Percentiles rank a stretch among this genome's conserved stretches.
Evolutionary conservation across 257 asterid species (phyloP).

Genomic region (Solanum rostratum): DNA sequence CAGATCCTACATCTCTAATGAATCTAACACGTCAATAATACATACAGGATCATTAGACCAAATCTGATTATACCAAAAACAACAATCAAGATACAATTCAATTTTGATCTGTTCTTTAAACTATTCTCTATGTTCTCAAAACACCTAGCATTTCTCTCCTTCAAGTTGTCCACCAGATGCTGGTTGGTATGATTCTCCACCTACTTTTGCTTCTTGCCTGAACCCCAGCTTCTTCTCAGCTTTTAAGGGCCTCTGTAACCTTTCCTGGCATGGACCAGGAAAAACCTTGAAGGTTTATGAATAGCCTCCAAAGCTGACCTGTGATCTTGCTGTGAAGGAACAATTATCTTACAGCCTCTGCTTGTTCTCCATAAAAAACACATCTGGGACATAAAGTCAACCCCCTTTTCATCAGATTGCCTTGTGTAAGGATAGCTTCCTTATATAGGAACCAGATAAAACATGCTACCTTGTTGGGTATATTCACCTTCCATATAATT

Average conservation of each 20-base stretch:
- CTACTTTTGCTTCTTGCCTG: neutral
- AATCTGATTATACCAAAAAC: neutral
- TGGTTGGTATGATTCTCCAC: neutral
- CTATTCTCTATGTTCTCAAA: neutral
- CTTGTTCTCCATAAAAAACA: neutral
- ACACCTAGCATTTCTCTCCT: neutral
- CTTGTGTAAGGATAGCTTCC: neutral
- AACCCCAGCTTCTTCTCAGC: neutral
- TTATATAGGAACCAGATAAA: neutral
- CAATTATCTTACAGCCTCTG: neutral
- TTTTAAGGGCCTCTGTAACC: neutral
- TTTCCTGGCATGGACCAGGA: neutral
- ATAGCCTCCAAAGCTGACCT: neutral
- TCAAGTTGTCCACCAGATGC: neutral
- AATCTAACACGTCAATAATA: neutral
- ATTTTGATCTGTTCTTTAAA: neutral
- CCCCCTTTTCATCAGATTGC: neutral
- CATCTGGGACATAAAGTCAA: neutral
- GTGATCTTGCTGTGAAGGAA: neutral
- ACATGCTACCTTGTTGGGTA: neutral
- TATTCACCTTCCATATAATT: neutral
- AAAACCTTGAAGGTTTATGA: neutral
- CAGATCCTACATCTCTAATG: neutral
- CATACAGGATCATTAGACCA: neutral
- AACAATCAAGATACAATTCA: neutral